phyloP scores from a whole-genome alignment of 805 yeast genomes.

The Ogataea trehalophila region DNA sequence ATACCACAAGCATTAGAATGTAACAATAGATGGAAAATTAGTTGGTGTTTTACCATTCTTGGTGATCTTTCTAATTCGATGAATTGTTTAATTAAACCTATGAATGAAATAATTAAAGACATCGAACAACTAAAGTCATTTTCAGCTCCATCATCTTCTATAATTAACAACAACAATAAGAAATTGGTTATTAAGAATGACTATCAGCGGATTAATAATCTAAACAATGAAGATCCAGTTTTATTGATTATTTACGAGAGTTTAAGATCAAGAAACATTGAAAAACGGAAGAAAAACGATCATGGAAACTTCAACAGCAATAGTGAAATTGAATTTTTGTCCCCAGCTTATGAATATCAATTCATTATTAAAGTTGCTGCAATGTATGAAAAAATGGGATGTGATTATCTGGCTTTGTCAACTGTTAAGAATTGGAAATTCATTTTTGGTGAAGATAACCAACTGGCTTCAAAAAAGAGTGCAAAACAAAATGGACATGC shows the following conservation, averaged over 20 bases:
- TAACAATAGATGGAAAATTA: slow-evolving; percentile 78
- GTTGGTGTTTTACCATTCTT: slow-evolving; percentile 75
- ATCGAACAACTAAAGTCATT: slow-evolving; percentile 25
- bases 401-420: slow-evolving; percentile 69
- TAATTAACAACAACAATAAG: too few relatives aligned
- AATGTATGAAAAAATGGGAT: slow-evolving; percentile 84
- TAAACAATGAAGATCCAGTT: slow-evolving; percentile 68
- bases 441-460: slow-evolving; percentile 1
- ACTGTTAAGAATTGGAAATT: slow-evolving; percentile 69
- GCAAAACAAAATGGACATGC: too few relatives aligned
- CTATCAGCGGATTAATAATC: slow-evolving; percentile 22
- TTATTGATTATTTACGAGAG: slow-evolving; percentile 59
- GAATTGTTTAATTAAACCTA: slow-evolving; percentile 59
- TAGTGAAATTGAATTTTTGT: slow-evolving; percentile 43
- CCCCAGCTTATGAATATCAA: slow-evolving; percentile 47
- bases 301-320: slow-evolving; percentile 25
- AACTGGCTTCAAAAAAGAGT: too few relatives aligned
- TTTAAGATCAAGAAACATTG: slow-evolving; percentile 38
- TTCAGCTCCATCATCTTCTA: background rate
- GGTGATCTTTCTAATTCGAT: slow-evolving; percentile 47
- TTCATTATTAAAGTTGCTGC: slow-evolving; percentile 59
- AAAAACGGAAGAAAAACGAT: slow-evolving; percentile 27
- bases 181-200: slow-evolving; percentile 31
- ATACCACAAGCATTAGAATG: slow-evolving; percentile 51
- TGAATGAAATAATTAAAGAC: slow-evolving; percentile 33